Conservation (phyloP, 345 rosid genomes). For the Diplotaxis tenuifolia region DNA sequence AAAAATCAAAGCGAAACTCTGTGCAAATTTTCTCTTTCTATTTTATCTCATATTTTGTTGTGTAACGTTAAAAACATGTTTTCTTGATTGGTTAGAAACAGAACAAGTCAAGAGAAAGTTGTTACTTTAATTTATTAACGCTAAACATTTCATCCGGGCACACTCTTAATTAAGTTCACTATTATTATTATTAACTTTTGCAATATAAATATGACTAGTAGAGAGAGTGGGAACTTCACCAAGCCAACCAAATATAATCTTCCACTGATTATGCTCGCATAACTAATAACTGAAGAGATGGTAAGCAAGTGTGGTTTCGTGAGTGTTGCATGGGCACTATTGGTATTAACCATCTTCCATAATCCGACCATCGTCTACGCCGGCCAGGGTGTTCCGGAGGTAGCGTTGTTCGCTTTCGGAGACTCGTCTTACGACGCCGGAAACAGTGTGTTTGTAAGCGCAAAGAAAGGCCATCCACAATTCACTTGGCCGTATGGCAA, state of each 20-base stretch:
- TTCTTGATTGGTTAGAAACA: too few relatives aligned
- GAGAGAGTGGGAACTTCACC: conserved; percentile 2
- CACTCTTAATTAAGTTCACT: too few relatives aligned
- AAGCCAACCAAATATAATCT: neutral
- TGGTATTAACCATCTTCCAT: conserved; percentile 3
- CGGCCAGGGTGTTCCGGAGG: conserved; percentile 10
- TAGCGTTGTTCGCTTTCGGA: conserved; percentile 30
- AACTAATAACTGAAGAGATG: conserved; percentile 17
- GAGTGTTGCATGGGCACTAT: conserved; percentile 1
- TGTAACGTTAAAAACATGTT: too few relatives aligned
- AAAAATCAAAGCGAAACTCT: too few relatives aligned
- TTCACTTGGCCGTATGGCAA: conserved; percentile 40
- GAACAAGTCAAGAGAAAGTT: too few relatives aligned
- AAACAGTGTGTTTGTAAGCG: conserved; percentile 9
- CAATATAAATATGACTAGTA: neutral
- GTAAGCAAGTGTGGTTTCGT: neutral
- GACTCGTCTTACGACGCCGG: conserved; percentile 33
- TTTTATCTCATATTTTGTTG: too few relatives aligned
- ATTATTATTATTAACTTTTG: neutral
- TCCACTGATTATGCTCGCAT: neutral
- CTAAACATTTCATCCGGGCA: too few relatives aligned
- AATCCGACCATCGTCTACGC: conserved; percentile 13
- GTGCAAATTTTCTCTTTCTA: too few relatives aligned
- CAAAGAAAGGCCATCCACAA: neutral
- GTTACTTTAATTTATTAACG: too few relatives aligned